Evolutionary conservation across 768 basidiomycete genomes (phyloP), one percentile per base, ranked within the genome.

Genomic region (Daedalea quercina): DNA sequence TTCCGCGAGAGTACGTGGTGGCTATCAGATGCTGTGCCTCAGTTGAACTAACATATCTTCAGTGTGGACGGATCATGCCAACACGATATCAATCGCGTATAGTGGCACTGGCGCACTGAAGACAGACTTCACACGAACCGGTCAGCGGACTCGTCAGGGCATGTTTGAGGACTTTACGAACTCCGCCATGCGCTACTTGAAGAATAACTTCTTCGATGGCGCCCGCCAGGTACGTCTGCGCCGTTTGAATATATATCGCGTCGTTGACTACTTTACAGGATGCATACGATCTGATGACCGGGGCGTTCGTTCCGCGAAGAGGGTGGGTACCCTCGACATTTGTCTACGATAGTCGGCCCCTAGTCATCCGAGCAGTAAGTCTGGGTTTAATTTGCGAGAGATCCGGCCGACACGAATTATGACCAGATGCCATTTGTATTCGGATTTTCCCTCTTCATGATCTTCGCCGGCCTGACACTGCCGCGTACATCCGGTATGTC

Each of bases 41-140:
- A 11, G 42, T 43, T 41, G n/a, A 20, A 47, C 25, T 22, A 9
- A 45, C 17, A 9, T 9, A 3, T 49, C 48, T 11, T 7, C 52
- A 98, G 95, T 97, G 73, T 99, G 96, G 96, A 87, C 96, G 23
- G 90, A 98, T 61, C 95, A 98, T 64, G 96, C 91, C 15, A 93
- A 99, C 67, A 74, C 77, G 45, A 90, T 99, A 57, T 83, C 93
- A 0, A 81, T 76, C 44, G 94, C 94, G 0, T 99, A 99, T 69
- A 89, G 85, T 44, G 96, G 96, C 19, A 94, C 94, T 26, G 95
- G 90, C 12, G 96, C 96, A 1, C 69, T 99, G 60, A 99, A 99
- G 69, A 91, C 93, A 0, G 96, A 98, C 69, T 96, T 93, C 65
- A 98, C 95, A 17, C 78, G 94, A 47, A 97, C 94, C 0, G 94